These are phyloP conservation scores for Hortaea werneckii DNA, from an alignment of 2,329 filamentous ascomycete genomes.

Conservation along the genomic window DNA sequence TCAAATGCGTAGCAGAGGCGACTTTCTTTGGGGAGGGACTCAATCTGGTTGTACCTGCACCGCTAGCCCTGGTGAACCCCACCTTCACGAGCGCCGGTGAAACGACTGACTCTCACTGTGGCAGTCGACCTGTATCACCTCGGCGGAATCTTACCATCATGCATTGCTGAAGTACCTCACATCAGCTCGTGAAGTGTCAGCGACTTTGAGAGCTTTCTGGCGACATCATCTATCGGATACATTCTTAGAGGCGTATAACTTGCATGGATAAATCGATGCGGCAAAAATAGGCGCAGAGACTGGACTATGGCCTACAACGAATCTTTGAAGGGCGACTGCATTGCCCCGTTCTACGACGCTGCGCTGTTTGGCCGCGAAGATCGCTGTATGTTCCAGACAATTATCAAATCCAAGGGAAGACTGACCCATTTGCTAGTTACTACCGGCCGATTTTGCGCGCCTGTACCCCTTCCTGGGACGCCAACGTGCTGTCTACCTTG, in stretches of 20 bases:
- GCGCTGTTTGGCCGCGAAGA: conserved; percentile 41
- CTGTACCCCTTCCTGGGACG: conserved; percentile 34
- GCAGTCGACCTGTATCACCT: not conserved
- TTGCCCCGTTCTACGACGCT: conserved; percentile 58
- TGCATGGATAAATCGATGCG: not conserved
- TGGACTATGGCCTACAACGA: conserved; percentile 7
- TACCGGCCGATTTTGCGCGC: conserved; percentile 48
- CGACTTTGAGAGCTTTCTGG: not conserved
- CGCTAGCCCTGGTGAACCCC: not conserved
- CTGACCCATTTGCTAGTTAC: conserved; percentile 31
- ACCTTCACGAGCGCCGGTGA: not conserved
- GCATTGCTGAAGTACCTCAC: not conserved
- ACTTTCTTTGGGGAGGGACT: not conserved
- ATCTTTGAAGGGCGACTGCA: conserved; percentile 43
- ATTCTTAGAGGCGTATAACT: not conserved
- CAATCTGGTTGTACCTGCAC: not conserved
- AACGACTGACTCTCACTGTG: not conserved
- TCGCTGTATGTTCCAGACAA: conserved; percentile 27
- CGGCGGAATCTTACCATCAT: not conserved
- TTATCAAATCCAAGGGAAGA: conserved; percentile 51
- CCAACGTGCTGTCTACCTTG: conserved; percentile 80
- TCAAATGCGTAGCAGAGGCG: not conserved
- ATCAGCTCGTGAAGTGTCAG: too few relatives aligned
- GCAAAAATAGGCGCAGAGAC: not conserved
- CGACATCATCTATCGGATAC: too few relatives aligned